Evolutionary conservation across 495 filamentous ascomycete species (phyloP).

Genomic region (Patellaria atrata): DNA sequence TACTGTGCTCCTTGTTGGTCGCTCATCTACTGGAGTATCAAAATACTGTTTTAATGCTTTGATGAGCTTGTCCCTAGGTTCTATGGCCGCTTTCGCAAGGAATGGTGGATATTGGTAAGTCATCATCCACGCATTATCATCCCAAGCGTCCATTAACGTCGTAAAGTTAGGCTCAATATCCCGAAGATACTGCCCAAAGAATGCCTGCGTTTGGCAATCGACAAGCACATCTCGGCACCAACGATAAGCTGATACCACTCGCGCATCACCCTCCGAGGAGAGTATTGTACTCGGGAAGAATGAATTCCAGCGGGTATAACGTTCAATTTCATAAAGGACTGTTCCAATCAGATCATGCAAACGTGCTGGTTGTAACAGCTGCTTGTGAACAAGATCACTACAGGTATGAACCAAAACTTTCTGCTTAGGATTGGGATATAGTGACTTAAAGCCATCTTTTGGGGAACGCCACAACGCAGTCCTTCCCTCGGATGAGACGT

Average conservation of each 20-base stretch:
- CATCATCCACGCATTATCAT: constrained; percentile 23
- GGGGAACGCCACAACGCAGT: too few species aligned
- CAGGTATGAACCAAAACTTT: too few species aligned
- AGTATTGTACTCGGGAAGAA: too few species aligned
- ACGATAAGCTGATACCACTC: constrained; percentile 10
- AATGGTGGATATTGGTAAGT: constrained; percentile 8
- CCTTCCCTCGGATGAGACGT: too few species aligned
- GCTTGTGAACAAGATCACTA: too few species aligned
- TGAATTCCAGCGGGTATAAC: too few species aligned
- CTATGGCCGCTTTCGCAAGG: constrained; percentile 6
- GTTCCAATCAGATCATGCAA: too few species aligned
- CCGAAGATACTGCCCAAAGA: constrained; percentile 20
- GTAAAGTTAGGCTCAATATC: constrained; percentile 18
- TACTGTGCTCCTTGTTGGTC: constrained; percentile 11
- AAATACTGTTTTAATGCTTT: constrained; percentile 20
- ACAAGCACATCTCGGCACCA: constrained; percentile 14
- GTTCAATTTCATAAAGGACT: too few species aligned
- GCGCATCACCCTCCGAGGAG: not conserved
- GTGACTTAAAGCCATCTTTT: too few species aligned
- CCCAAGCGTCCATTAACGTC: constrained; percentile 15
- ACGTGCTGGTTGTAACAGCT: too few species aligned
- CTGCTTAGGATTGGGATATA: too few species aligned
- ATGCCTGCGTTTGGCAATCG: constrained; percentile 11
- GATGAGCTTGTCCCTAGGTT: constrained; percentile 1
- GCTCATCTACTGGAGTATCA: constrained; percentile 10